These are phyloP conservation scores for Colletotrichum karsti DNA, from an alignment of 2,329 filamentous ascomycete genomes.

Conservation along the genomic window DNA sequence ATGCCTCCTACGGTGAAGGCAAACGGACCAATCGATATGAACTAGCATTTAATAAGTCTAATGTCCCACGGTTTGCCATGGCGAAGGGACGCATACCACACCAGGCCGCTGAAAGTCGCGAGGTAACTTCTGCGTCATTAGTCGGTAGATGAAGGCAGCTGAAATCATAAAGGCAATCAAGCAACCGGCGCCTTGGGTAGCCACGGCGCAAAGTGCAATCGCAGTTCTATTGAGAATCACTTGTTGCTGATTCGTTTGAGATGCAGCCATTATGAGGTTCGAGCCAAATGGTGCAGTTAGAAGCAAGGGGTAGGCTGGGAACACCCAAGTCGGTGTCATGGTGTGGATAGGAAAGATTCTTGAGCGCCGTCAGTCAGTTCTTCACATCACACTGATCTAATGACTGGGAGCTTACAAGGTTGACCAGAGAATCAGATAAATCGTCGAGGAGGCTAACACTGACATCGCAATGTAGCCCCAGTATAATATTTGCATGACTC, in stretches of 20 bases:
- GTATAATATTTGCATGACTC: slow-evolving; percentile 71
- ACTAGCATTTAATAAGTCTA: slow-evolving; percentile 49
- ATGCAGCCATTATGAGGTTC: slow-evolving; percentile 56
- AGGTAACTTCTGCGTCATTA: slow-evolving; percentile 89
- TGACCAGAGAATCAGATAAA: slow-evolving; percentile 79
- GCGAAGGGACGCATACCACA: slow-evolving; percentile 59
- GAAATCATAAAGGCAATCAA: slow-evolving; percentile 80
- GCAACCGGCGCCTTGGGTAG: slow-evolving; percentile 63
- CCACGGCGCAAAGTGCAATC: slow-evolving; percentile 57
- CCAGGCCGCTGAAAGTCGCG: slow-evolving; percentile 79
- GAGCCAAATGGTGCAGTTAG: slow-evolving; percentile 79
- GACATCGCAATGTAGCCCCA: slow-evolving; percentile 79
- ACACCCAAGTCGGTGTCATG: slow-evolving; percentile 92
- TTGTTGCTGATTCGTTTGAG: slow-evolving; percentile 32
- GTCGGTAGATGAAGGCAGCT: slow-evolving; percentile 82
- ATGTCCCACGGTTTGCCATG: too few species aligned
- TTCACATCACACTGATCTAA: neutral
- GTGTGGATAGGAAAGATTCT: slow-evolving; percentile 73
- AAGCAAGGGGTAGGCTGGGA: slow-evolving; percentile 83
- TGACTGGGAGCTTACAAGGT: slow-evolving; percentile 52
- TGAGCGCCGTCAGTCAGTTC: neutral
- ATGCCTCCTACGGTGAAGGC: slow-evolving; percentile 64
- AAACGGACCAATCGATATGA: slow-evolving; percentile 82
- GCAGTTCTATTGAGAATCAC: slow-evolving; percentile 49
- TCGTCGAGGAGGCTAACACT: slow-evolving; percentile 71